phyloP scores from a whole-genome alignment of 306 rosid genomes.

The Ormosia emarginata region DNA sequence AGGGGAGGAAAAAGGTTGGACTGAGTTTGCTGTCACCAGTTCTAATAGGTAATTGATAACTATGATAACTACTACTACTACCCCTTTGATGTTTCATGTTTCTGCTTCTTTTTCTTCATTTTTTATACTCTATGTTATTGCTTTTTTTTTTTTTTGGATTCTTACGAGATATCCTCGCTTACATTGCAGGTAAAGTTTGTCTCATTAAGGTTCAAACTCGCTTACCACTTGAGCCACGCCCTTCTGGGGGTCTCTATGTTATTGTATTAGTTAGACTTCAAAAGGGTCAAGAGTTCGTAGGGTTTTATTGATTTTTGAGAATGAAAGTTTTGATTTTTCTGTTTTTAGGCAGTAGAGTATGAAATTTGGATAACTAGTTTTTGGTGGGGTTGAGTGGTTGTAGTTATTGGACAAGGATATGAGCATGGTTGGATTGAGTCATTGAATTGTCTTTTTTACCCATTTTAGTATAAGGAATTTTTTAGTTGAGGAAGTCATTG shows the following conservation, averaged over 20 bases:
- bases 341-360: neutral
- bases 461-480: neutral
- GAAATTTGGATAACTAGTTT: neutral
- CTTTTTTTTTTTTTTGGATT: too few species aligned
- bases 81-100: neutral
- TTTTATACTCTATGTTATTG: neutral
- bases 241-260: neutral
- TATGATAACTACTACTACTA: neutral
- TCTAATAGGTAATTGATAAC: slow-evolving; percentile 49
- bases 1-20: slow-evolving; percentile 61
- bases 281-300: neutral
- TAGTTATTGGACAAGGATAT: neutral
- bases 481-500: neutral
- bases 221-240: too few species aligned
- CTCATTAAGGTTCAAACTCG: too few species aligned
- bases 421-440: neutral
- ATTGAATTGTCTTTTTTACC: neutral
- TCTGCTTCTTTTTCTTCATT: neutral
- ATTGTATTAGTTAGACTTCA: neutral
- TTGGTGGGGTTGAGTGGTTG: neutral
- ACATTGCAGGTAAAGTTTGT: too few species aligned
- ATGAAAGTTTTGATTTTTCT: neutral
- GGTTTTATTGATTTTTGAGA: neutral
- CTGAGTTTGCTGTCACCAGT: slow-evolving; percentile 67
- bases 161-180: too few species aligned